These are phyloP conservation scores for Plantago major DNA, from an alignment of 257 asterid species.

Conservation along the genomic window DNA sequence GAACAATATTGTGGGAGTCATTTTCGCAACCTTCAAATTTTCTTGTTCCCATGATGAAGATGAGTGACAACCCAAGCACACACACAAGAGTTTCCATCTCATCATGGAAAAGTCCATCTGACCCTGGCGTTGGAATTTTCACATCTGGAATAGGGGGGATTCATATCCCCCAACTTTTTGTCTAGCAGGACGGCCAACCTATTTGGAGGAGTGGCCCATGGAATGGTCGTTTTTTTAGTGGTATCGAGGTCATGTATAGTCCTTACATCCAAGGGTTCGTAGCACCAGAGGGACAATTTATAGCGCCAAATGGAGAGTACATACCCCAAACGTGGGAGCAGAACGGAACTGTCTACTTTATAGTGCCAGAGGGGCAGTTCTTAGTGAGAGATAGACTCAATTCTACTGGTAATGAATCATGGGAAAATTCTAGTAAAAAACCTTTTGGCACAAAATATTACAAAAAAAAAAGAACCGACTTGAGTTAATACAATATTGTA, in stretches of 20 bases:
- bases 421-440: no score
- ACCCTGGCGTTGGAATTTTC: slow-evolving; percentile 22
- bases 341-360: slow-evolving; percentile 2
- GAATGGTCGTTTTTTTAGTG: slow-evolving; percentile 18
- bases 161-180: slow-evolving; percentile 9
- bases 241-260: slow-evolving; percentile 21
- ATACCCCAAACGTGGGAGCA: background rate
- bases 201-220: slow-evolving; percentile 19
- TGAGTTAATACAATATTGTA: no score
- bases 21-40: slow-evolving; percentile 15
- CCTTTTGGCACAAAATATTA: no score
- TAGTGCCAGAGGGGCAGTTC: slow-evolving; percentile 7
- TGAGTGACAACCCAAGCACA: slow-evolving; percentile 16
- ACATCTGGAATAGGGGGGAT: slow-evolving; percentile 6
- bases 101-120: slow-evolving; percentile 17
- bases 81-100: slow-evolving; percentile 7
- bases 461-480: no score
- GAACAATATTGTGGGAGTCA: slow-evolving; percentile 19
- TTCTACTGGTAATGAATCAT: background rate
- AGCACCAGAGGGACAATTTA: background rate
- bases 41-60: slow-evolving; percentile 14
- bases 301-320: slow-evolving; percentile 7
- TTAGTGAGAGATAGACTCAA: background rate
- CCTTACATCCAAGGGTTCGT: slow-evolving; percentile 12
- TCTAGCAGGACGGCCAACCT: slow-evolving; percentile 17